These are phyloP conservation scores for Voacanga thouarsii DNA, from an alignment of 257 asterid genomes.

Conservation along the genomic window DNA sequence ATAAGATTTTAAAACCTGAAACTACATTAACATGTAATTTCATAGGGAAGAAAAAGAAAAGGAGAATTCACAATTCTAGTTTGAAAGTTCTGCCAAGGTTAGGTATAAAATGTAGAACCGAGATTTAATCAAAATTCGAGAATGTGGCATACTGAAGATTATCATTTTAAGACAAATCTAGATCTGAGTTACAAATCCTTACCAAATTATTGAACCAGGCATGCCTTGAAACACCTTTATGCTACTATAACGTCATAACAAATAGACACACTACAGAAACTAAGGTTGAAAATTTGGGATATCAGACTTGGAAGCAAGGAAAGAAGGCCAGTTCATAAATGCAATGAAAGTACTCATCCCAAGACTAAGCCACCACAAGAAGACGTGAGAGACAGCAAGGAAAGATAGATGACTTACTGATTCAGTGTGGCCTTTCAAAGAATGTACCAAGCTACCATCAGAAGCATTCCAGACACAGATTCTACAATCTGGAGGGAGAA, in stretches of 20 bases:
- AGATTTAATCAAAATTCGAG: background rate
- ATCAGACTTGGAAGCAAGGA: background rate
- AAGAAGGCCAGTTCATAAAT: background rate
- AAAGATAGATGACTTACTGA: constrained; percentile 58
- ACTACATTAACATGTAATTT: background rate
- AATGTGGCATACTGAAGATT: background rate
- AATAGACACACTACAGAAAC: background rate
- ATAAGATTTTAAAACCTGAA: background rate
- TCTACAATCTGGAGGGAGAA: constrained; percentile 69
- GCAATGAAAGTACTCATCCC: background rate
- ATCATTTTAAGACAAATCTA: background rate
- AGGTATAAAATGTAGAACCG: background rate
- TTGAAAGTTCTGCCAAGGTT: background rate
- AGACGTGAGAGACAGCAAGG: background rate
- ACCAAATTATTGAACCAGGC: background rate
- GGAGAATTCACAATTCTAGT: background rate
- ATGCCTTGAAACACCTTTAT: background rate
- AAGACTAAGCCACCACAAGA: background rate
- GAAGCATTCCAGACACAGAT: constrained; percentile 99
- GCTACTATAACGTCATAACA: background rate
- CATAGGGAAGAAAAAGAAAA: background rate
- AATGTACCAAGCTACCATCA: constrained; percentile 98
- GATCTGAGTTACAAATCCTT: background rate
- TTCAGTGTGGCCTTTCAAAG: constrained; percentile 90
- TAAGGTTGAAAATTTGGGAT: background rate